Evolutionary conservation across 768 basidiomycete genomes (phyloP), one percentile per base, ranked within the genome.

Genomic region (Pleurotus giganteus): DNA sequence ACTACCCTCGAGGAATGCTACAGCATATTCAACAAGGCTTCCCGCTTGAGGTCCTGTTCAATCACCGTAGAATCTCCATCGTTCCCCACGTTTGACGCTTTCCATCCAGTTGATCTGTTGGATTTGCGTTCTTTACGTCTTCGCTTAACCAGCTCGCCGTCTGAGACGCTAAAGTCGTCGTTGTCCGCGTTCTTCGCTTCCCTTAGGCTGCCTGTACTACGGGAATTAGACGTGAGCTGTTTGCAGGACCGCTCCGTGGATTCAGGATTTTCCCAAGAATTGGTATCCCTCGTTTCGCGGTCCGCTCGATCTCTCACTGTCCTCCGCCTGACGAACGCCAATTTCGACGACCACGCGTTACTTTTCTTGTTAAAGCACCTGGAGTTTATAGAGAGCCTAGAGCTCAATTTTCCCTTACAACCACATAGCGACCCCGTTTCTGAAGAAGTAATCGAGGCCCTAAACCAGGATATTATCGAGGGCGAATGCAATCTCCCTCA

Each of bases 1-100:
- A 37, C 37, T 7, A 34, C 49, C 26, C 31, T 51, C 19, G 49
- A 39, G 11, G 49, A 51, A 19, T 51, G 49, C 34, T 15, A 51
- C 49, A 17, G 49, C 34, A 37, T 51, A 19, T 34, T 51, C 6
- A 19, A 9, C 2, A 51, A 39, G 34, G 49, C 49, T 9, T 32
- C 21, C 34, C 36, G 15, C n/a, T 2, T 51, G 19, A 26, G 37
- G 27, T 39, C 49, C 19, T 51, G 49, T 37, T 17, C 12, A 12
- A 34, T 51, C 31, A 37, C 34, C n/a, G 32, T 51, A n/a, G 49
- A 51, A n/a, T 29, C 29, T 13, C 24, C 49, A 4, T 12, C n/a
- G n/a, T n/a, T 37, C 17, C 49, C 23, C 26, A 4, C n/a, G 24
- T 12, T 21, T 23, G 32, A 34, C 17, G 15, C 31, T 7, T 36